Percentiles rank a stretch among this genome's conserved stretches.
These are phyloP conservation scores for Xylaria sp. DNA, from an alignment of 2,329 filamentous ascomycete species.

Conservation along the genomic window DNA sequence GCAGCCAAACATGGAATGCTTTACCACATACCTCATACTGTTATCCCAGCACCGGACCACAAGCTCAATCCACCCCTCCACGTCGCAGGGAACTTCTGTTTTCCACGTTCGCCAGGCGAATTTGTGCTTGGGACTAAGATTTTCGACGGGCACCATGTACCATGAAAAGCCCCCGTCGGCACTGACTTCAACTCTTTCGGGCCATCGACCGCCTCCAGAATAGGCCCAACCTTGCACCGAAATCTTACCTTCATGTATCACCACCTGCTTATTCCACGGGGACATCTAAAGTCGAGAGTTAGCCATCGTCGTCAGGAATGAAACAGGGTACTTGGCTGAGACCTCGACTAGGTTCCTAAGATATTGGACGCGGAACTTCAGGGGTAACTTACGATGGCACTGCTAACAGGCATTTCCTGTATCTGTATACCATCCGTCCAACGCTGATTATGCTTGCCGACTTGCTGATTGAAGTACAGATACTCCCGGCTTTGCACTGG, in stretches of 20 bases:
- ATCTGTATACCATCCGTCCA: constrained; percentile 72
- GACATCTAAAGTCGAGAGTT: constrained; percentile 59
- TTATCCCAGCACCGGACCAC: constrained; percentile 71
- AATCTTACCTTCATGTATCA: constrained; percentile 70
- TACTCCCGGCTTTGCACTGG: constrained; percentile 75
- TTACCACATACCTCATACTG: constrained; percentile 45
- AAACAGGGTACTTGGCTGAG: not conserved
- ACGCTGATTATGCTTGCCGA: constrained; percentile 73
- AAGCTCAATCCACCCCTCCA: constrained; percentile 70
- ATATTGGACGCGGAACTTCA: not conserved
- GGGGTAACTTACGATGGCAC: constrained; percentile 31
- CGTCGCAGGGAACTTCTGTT: constrained; percentile 69
- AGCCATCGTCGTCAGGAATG: not conserved
- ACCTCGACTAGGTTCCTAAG: not conserved
- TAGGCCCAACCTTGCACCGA: constrained; percentile 68
- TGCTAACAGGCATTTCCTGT: constrained; percentile 76
- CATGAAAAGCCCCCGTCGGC: constrained; percentile 72
- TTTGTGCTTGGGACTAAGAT: constrained; percentile 70
- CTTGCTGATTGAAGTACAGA: constrained; percentile 74
- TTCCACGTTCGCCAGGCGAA: constrained; percentile 75
- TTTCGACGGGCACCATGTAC: constrained; percentile 71
- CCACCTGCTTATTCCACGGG: constrained; percentile 68
- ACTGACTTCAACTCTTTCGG: constrained; percentile 71
- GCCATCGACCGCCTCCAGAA: constrained; percentile 68
- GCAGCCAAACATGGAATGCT: not conserved